Base-by-base conservation (phyloP, 352 stramenopile species). In the Globisporangium solare region DNA sequence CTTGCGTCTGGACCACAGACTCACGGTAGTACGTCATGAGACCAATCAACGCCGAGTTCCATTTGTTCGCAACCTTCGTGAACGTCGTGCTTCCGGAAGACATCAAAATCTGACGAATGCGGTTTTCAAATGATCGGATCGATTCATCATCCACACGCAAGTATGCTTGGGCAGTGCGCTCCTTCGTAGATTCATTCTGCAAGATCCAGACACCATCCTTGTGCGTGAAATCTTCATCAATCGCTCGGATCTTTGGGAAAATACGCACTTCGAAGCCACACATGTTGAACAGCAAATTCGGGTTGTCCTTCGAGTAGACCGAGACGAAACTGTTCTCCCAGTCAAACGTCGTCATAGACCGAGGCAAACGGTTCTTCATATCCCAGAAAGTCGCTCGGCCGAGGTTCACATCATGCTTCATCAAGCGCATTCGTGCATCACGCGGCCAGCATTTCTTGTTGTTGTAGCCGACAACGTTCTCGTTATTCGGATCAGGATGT, bases 361-460 rank as follows among this genome's bases (percentile, higher is more conserved):
- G 85, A 49, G 97, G 97, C 40, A 99, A 74, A 35, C 97, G 93
- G 68, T 99, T 99, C 79, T 99, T 99, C 76, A 99, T 99, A 74
- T 99, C 97, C 97, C 97, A 99, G 68, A 99, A 99, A 8, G 97
- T 98, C 18, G 97, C 98, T 46, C 98, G 82, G 18, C 98, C 98
- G 31, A 99, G 86, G 68, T 99, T 99, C 5, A 99, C 98, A 74
- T 99, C 98, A 53, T 99, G 96, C 73, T 99, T 99, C 79, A 99
- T 98, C 55, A 99, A 71, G 18, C 98, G 89, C 98, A 99, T 99
- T 39, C 98, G 89, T 39, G 96, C 97, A 71, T 99, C 98, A 49
- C 98, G 88, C 27, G 98, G 97, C 98, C 98, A 99, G 70, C 98
- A 99, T 68, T 99, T 99, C 71, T 99, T 99, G 81, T 99, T 99